A percentile compares a stretch with the other conserved stretches of the same genome.
phyloP scores from a whole-genome alignment of 495 filamentous ascomycete genomes.

The Immersiella caudata region DNA sequence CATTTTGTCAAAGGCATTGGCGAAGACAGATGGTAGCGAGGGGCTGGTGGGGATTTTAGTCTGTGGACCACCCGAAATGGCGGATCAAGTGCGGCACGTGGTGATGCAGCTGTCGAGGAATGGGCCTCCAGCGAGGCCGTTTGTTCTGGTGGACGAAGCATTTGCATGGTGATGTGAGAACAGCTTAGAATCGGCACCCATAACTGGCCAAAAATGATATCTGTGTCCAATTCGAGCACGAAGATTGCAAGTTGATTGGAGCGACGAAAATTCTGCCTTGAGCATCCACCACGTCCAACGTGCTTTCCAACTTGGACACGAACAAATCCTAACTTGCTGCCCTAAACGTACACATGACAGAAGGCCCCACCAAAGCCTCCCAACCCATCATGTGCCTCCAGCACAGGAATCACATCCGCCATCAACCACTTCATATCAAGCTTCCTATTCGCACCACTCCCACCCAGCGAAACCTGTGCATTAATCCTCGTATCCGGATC shows the following conservation, averaged over 20 bases:
- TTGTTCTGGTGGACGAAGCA: slow-evolving; percentile 25
- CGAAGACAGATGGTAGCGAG: slow-evolving; percentile 5
- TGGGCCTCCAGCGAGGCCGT: slow-evolving; percentile 16
- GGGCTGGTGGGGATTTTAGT: slow-evolving; percentile 30
- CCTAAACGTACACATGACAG: slow-evolving; percentile 45
- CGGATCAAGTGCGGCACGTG: slow-evolving; percentile 28
- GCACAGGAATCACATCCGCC: slow-evolving; percentile 29
- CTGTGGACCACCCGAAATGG: slow-evolving; percentile 33
- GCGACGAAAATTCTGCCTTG: no score
- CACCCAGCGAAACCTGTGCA: slow-evolving; percentile 26
- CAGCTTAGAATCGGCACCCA: no score
- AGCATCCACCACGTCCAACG: no score
- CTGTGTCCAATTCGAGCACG: no score
- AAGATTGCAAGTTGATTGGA: no score
- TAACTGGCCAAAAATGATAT: no score
- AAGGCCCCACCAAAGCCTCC: slow-evolving; percentile 39
- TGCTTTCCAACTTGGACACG: no score
- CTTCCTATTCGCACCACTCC: slow-evolving; percentile 19
- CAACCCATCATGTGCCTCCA: slow-evolving; percentile 42
- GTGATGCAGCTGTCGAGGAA: slow-evolving; percentile 20
- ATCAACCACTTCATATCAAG: slow-evolving; percentile 42
- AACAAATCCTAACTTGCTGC: no score
- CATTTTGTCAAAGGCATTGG: slow-evolving; percentile 20
- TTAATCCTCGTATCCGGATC: slow-evolving; percentile 27
- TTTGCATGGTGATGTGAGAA: slow-evolving; percentile 18